phyloP scores from a whole-genome alignment of 805 yeast species.

The Kuraishia ogatae region DNA sequence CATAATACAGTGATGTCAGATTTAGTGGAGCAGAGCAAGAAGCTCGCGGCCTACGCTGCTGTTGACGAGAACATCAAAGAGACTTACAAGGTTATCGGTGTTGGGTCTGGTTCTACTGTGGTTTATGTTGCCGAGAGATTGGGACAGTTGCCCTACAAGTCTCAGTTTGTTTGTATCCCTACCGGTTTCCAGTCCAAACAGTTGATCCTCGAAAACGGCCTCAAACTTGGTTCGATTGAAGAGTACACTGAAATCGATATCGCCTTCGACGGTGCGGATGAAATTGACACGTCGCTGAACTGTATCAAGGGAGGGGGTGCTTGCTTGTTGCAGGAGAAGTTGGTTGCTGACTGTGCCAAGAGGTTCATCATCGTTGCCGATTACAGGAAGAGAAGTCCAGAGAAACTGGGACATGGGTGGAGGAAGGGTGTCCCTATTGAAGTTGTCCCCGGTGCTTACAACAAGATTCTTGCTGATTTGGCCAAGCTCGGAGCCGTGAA shows the following conservation, averaged over 20 bases:
- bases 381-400: constrained; percentile 68
- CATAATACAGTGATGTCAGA: constrained; percentile 10
- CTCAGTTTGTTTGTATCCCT: constrained; percentile 71
- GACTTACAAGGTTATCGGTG: constrained; percentile 69
- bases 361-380: constrained; percentile 88
- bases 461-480: constrained; percentile 63
- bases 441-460: constrained; percentile 83
- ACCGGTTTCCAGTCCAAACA: constrained; percentile 95
- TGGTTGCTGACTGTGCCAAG: constrained; percentile 75
- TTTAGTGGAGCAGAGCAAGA: constrained; percentile 74
- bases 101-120: constrained; percentile 97
- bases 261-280: constrained; percentile 98
- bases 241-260: constrained; percentile 78
- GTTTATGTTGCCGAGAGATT: constrained; percentile 94
- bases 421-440: constrained; percentile 90
- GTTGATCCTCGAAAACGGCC: constrained; percentile 73
- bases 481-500: constrained; percentile 51
- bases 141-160: constrained; percentile 54
- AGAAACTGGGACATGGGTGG: constrained; percentile 73
- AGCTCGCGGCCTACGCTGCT: constrained; percentile 84
- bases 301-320: constrained; percentile 99
- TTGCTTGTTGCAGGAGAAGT: constrained; percentile 91
- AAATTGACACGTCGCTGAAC: constrained; percentile 72
- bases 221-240: constrained; percentile 73
- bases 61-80: constrained; percentile 79